These are phyloP conservation scores for Saururus chinensis DNA, from an alignment of 164 flowering plant species.

Conservation along the genomic window DNA sequence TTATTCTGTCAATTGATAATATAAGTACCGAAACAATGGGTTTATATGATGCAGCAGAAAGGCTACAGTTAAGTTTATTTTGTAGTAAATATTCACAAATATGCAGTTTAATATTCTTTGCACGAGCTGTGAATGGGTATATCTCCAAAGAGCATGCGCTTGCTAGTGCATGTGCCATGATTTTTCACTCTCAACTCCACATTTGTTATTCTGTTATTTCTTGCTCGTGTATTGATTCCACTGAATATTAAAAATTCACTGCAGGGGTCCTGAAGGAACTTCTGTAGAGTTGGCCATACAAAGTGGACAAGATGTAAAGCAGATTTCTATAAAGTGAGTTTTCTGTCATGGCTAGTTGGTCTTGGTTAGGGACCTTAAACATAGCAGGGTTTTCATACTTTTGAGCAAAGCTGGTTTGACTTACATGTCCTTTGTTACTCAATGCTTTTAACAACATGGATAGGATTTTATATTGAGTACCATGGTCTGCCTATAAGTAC, in stretches of 20 bases:
- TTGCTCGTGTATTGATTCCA: too few relatives aligned
- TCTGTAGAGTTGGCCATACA: slow-evolving; percentile 56
- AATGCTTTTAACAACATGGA: background rate
- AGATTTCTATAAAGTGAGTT: slow-evolving; percentile 54
- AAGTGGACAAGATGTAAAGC: slow-evolving; percentile 57
- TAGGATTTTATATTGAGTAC: background rate
- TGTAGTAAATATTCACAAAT: too few relatives aligned
- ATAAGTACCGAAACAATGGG: slow-evolving; percentile 68
- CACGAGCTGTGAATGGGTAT: background rate
- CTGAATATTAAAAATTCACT: slow-evolving; percentile 5
- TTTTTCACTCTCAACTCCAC: background rate
- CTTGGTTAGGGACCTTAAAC: background rate
- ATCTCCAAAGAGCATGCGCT: too few relatives aligned
- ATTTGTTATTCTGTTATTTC: background rate
- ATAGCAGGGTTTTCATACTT: background rate
- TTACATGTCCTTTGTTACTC: too few relatives aligned
- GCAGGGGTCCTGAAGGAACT: slow-evolving; percentile 95
- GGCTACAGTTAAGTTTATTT: slow-evolving; percentile 57
- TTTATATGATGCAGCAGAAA: slow-evolving; percentile 92
- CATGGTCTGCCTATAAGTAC: too few relatives aligned
- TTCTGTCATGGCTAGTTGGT: background rate
- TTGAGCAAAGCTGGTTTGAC: too few relatives aligned
- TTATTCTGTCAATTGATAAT: slow-evolving; percentile 67
- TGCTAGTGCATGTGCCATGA: background rate
- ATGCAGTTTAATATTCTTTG: too few relatives aligned